Conservation (phyloP, 192 early-diverging fungal genomes). For the Phycomyces nitens region DNA sequence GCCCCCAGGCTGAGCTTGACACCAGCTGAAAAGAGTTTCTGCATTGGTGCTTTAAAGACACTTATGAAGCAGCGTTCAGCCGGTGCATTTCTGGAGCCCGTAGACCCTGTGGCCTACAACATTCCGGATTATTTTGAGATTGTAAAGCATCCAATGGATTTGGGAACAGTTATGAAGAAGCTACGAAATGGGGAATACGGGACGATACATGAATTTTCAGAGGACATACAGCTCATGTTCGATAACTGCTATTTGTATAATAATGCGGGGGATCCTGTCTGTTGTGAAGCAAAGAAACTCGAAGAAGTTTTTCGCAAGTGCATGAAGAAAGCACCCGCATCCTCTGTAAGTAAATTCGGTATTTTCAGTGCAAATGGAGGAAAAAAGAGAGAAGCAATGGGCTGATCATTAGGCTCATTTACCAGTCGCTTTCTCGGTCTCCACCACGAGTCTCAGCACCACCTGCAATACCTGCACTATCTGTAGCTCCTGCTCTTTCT, state of each 20-base stretch:
- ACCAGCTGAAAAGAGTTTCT: constrained; percentile 3
- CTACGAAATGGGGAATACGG: constrained; percentile 38
- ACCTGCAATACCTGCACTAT: background rate
- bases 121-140: constrained; percentile 71
- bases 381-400: background rate
- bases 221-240: constrained; percentile 66
- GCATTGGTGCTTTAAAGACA: constrained; percentile 43
- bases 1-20: background rate
- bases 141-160: constrained; percentile 77
- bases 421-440: constrained; percentile 22
- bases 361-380: background rate
- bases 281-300: constrained; percentile 58
- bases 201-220: constrained; percentile 36
- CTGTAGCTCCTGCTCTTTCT: background rate
- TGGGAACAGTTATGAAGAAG: constrained; percentile 48
- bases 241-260: constrained; percentile 81
- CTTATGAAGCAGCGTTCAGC: constrained; percentile 76
- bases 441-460: background rate
- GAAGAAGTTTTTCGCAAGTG: constrained; percentile 61
- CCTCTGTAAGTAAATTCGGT: constrained; percentile 28
- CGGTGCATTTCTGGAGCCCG: constrained; percentile 76
- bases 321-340: constrained; percentile 57
- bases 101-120: constrained; percentile 62
- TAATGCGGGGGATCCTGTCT: constrained; percentile 61
- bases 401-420: background rate